phyloP scores from a whole-genome alignment of 2,329 filamentous ascomycete genomes.

The Epichloe brachyelytri region DNA sequence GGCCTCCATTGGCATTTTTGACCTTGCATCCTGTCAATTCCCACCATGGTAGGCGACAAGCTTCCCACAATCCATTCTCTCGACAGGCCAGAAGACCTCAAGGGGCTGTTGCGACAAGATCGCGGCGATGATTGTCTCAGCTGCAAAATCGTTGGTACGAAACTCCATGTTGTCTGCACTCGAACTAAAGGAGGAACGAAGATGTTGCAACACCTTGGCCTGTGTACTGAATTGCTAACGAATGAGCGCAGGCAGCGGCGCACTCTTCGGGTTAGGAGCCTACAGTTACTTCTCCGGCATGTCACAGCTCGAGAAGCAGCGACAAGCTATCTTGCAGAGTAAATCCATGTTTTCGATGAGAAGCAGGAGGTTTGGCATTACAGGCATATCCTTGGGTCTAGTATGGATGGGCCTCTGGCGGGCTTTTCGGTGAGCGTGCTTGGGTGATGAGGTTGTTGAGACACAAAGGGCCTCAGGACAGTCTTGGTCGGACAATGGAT shows the following conservation, averaged over 20 bases:
- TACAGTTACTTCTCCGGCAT: slow-evolving; percentile 71
- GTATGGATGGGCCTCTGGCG: slow-evolving; percentile 60
- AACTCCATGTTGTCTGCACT: not conserved
- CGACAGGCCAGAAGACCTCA: slow-evolving; percentile 47
- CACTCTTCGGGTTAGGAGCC: slow-evolving; percentile 60
- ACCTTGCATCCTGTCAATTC: not conserved
- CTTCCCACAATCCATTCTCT: slow-evolving; percentile 38
- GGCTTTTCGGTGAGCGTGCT: slow-evolving; percentile 38
- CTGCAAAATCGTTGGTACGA: slow-evolving; percentile 59
- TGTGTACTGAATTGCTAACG: not conserved
- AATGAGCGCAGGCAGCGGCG: slow-evolving; percentile 48
- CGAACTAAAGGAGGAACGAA: not conserved
- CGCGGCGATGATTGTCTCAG: slow-evolving; percentile 53
- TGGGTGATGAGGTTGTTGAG: not conserved
- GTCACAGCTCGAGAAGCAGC: slow-evolving; percentile 54
- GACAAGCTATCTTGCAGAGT: slow-evolving; percentile 52
- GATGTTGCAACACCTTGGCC: not conserved
- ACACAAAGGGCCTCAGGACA: not conserved
- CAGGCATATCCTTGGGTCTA: slow-evolving; percentile 52
- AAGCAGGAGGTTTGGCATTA: slow-evolving; percentile 54
- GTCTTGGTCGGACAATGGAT: not conserved
- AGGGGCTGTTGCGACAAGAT: slow-evolving; percentile 44
- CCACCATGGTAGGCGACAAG: slow-evolving; percentile 23
- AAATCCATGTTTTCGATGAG: slow-evolving; percentile 60
- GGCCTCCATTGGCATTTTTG: no score